Evolutionary conservation across 805 yeast species (phyloP), one percentile per base, ranked within the genome.

Genomic region (Suhomyces kilbournensis): DNA sequence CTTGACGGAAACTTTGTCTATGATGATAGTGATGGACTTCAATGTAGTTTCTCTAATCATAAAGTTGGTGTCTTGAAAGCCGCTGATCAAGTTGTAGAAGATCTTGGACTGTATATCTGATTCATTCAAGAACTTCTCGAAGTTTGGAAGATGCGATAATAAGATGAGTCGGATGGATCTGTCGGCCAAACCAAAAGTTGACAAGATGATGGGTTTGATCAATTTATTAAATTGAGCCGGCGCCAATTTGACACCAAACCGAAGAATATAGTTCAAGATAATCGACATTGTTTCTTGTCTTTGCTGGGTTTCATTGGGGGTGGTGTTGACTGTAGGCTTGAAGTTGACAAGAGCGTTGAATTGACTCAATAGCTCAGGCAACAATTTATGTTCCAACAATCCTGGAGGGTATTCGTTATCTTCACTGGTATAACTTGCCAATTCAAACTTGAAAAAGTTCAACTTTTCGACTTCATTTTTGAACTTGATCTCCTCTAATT

Each of bases 31-130:
- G 17, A 81, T 71, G 2, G 90, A 81, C 47, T 85, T 86, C 38
- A 93, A 73, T 0, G 97, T 88, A 49, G 85, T 89, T 57, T 88
- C 88, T 56, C 97, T 75, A 40, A 93, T 82, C n/a, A 85, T 78
- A 3, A 84, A 80, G 64, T 90, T 92, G 0, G 94, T 82, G 65
- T 93, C 99, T 32, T 85, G 82, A 61, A 93, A 87, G 0, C 99
- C 98, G 15, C 86, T 83, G n/a, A 85, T 70, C 60, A 88, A 75
- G 46, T 79, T 78, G 8, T 82, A 81, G 66, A 88, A 90, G 0
- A 94, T 77, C 57, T 81, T 83, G 57, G 79, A 84, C 56, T 86
- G 86, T 3, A 92, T 80, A 28, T 86, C 90, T 44, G 78, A 68
- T 39, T 81, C 82, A 2, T 82, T 74, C 20, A 90, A 65, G 35